Evolutionary conservation across 257 asterid genomes (phyloP).

Genomic region (Linaria vulgaris): DNA sequence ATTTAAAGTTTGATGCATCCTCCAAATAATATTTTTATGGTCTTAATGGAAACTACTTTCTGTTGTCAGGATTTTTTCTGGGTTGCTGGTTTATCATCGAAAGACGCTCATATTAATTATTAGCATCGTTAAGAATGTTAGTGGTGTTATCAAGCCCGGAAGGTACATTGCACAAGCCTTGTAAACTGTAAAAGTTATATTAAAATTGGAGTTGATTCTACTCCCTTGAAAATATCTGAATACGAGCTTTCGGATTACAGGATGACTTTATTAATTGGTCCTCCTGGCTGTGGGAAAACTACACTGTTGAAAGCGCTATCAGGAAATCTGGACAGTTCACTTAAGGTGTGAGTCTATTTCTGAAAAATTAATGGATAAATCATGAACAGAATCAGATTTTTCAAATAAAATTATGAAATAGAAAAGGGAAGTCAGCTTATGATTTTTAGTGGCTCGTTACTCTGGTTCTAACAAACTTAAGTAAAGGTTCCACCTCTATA

Average conservation of each 20-base stretch:
- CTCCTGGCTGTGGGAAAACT: slow-evolving; percentile 75
- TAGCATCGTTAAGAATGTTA: slow-evolving; percentile 47
- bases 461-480: too few species aligned
- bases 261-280: slow-evolving; percentile 62
- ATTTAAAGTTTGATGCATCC: neutral
- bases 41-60: slow-evolving; percentile 6
- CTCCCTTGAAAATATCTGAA: neutral
- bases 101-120: slow-evolving; percentile 41
- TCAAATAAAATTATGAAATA: too few species aligned
- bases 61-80: slow-evolving; percentile 42
- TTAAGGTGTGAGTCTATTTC: slow-evolving; percentile 44
- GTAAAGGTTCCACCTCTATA: too few species aligned
- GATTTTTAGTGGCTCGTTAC: too few species aligned
- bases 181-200: too few species aligned
- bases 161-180: slow-evolving; percentile 35
- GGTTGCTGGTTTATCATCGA: slow-evolving; percentile 53
- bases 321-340: slow-evolving; percentile 53
- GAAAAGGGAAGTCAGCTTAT: too few species aligned
- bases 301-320: slow-evolving; percentile 64
- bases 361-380: neutral
- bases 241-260: slow-evolving; percentile 34
- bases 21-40: neutral
- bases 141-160: slow-evolving; percentile 68
- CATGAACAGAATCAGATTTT: too few species aligned
- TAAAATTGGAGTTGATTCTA: too few species aligned